phyloP scores from a whole-genome alignment of 208 protist genomes.

The Crithidia expoeki region DNA sequence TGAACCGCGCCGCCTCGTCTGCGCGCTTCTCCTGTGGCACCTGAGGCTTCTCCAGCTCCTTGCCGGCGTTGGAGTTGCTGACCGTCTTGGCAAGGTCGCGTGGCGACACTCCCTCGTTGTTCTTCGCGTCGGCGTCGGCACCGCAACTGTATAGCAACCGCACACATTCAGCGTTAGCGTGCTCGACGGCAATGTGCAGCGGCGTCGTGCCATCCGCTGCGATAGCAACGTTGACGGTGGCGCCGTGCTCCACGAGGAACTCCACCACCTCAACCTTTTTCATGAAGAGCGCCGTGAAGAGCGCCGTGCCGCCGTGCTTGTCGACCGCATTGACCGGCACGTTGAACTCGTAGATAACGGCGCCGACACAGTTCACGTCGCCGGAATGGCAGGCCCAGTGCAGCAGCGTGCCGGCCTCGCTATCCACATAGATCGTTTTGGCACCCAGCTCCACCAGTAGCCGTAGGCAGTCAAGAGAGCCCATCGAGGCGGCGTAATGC shows the following conservation, averaged over 20 bases:
- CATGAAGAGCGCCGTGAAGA: slow-evolving; percentile 89
- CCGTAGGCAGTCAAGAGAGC: slow-evolving; percentile 66
- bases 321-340: slow-evolving; percentile 76
- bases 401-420: slow-evolving; percentile 78
- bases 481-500: slow-evolving; percentile 86
- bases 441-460: slow-evolving; percentile 70
- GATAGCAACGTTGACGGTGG: slow-evolving; percentile 58
- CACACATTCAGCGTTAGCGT: slow-evolving; percentile 71
- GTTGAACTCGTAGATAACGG: slow-evolving; percentile 81
- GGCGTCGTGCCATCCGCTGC: slow-evolving; percentile 74
- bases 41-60: slow-evolving; percentile 75
- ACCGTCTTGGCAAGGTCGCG: slow-evolving; percentile 50
- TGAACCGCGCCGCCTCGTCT: slow-evolving; percentile 72
- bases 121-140: slow-evolving; percentile 61
- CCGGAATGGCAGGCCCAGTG: slow-evolving; percentile 90
- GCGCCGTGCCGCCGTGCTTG: slow-evolving; percentile 79
- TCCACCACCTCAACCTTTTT: slow-evolving; percentile 73
- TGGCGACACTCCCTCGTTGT: slow-evolving; percentile 68
- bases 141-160: slow-evolving; percentile 70
- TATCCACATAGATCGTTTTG: slow-evolving; percentile 44
- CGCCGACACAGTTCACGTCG: slow-evolving; percentile 70
- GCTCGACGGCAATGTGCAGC: slow-evolving; percentile 88
- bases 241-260: slow-evolving; percentile 90
- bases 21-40: slow-evolving; percentile 48
- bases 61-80: slow-evolving; percentile 46